Conservation (phyloP, 1,284 basidiomycete species). For the Sporisorium iseilematis-ciliati region DNA sequence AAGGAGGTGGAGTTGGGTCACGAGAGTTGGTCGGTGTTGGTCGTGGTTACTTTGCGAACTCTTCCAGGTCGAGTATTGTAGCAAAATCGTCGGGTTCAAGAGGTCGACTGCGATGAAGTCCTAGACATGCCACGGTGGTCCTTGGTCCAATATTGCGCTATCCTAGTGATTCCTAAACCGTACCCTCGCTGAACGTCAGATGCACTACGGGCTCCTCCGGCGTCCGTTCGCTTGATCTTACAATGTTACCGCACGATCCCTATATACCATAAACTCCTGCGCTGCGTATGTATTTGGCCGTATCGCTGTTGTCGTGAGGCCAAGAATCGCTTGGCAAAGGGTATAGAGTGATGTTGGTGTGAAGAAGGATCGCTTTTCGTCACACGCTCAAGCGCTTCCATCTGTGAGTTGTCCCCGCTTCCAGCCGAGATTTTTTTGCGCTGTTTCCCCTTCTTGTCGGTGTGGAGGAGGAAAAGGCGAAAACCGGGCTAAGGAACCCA, state of each 20-base stretch:
- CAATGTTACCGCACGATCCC: too few relatives aligned
- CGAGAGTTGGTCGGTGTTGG: too few relatives aligned
- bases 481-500: background rate
- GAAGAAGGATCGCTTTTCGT: background rate
- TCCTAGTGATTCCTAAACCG: too few relatives aligned
- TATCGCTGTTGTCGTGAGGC: too few relatives aligned
- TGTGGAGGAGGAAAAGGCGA: conserved; percentile 12
- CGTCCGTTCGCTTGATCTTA: too few relatives aligned
- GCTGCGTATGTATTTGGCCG: too few relatives aligned
- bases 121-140: background rate
- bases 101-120: background rate
- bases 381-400: background rate
- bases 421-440: conserved; percentile 5
- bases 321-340: background rate
- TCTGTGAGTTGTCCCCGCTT: background rate
- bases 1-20: too few relatives aligned
- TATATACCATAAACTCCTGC: too few relatives aligned
- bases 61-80: background rate
- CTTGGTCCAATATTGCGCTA: background rate
- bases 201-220: too few relatives aligned
- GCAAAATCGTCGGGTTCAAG: background rate
- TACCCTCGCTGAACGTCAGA: too few relatives aligned
- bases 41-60: too few relatives aligned
- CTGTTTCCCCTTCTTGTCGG: background rate
- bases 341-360: background rate